A percentile compares a stretch with the other conserved stretches of the same genome.
Conservation (phyloP, 1,284 basidiomycete genomes). For the Boletus holoroseus region DNA sequence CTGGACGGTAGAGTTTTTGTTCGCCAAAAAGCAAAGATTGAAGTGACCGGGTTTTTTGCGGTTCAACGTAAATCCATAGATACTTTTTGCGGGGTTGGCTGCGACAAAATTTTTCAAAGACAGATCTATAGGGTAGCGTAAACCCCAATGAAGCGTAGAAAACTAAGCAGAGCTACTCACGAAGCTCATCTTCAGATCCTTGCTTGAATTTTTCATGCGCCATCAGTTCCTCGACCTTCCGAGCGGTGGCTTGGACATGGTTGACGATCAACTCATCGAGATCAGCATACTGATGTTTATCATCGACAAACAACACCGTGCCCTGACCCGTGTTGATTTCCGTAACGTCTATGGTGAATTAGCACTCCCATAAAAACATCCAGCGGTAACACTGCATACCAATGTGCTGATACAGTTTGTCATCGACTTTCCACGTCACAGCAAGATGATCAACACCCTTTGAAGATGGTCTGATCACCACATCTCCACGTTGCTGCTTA, state of each 20-base stretch:
- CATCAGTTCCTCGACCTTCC: slow-evolving; percentile 93
- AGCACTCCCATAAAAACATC: slow-evolving; percentile 6
- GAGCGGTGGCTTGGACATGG: slow-evolving; percentile 91
- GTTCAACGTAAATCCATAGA: slow-evolving; percentile 95
- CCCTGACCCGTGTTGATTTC: slow-evolving; percentile 78
- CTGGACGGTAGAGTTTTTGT: slow-evolving; percentile 85
- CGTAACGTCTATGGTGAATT: slow-evolving; percentile 65
- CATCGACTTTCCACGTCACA: slow-evolving; percentile 99
- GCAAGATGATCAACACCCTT: slow-evolving; percentile 93
- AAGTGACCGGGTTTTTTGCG: slow-evolving; percentile 89
- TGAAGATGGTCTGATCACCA: slow-evolving; percentile 93
- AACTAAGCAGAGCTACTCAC: slow-evolving; percentile 46
- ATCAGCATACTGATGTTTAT: slow-evolving; percentile 85
- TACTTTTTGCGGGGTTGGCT: slow-evolving; percentile 90
- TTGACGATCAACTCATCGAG: slow-evolving; percentile 97
- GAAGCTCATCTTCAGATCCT: slow-evolving; percentile 81
- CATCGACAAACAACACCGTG: slow-evolving; percentile 75
- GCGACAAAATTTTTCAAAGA: slow-evolving; percentile 86
- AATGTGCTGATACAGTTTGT: slow-evolving; percentile 95
- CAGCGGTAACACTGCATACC: slow-evolving; percentile 44
- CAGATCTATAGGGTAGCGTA: slow-evolving; percentile 50
- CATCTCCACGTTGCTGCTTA: slow-evolving; percentile 88
- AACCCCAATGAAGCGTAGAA: neutral
- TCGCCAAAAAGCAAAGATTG: slow-evolving; percentile 89
- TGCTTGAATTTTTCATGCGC: slow-evolving; percentile 95